Conservation (phyloP, 2,329 filamentous ascomycete species). For the Saccharata proteae region DNA sequence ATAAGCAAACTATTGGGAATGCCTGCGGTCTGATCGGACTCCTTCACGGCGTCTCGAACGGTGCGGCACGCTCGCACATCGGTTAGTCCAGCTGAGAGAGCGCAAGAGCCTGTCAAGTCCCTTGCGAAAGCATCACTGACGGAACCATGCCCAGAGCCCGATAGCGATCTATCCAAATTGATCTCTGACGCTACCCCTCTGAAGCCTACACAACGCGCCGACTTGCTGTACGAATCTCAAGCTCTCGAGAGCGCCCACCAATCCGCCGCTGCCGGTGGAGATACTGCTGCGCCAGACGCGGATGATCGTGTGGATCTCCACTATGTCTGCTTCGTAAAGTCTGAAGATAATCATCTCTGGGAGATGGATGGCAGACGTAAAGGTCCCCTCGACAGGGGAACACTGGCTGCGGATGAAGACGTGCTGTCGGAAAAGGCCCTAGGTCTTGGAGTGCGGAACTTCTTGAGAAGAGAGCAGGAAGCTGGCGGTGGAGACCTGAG, state of each 20-base stretch:
- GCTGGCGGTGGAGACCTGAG: constrained; percentile 46
- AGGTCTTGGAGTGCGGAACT: constrained; percentile 52
- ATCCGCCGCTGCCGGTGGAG: constrained; percentile 62
- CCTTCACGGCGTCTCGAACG: constrained; percentile 42
- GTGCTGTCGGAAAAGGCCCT: constrained; percentile 59
- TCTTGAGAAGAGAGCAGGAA: constrained; percentile 45
- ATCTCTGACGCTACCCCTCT: constrained; percentile 60
- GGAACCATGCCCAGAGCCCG: constrained; percentile 23
- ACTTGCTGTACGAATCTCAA: constrained; percentile 63
- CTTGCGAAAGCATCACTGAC: constrained; percentile 1
- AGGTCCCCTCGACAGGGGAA: constrained; percentile 55
- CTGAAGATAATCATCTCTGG: constrained; percentile 56
- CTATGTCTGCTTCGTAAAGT: constrained; percentile 90
- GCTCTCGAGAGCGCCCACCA: constrained; percentile 69
- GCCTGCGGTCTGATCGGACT: constrained; percentile 48
- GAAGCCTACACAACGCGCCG: constrained; percentile 51
- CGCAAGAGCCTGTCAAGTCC: constrained; percentile 1
- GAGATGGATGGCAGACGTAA: constrained; percentile 67
- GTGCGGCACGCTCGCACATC: constrained; percentile 32
- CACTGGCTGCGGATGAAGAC: constrained; percentile 31
- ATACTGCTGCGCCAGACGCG: constrained; percentile 66
- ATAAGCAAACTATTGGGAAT: constrained; percentile 46
- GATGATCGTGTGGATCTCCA: constrained; percentile 82
- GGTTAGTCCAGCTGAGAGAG: constrained; percentile 2
- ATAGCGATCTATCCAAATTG: constrained; percentile 51